Evolutionary conservation across 441 rosid genomes (phyloP), one percentile per base, ranked within the genome.

Genomic region (Melastoma candidum): DNA sequence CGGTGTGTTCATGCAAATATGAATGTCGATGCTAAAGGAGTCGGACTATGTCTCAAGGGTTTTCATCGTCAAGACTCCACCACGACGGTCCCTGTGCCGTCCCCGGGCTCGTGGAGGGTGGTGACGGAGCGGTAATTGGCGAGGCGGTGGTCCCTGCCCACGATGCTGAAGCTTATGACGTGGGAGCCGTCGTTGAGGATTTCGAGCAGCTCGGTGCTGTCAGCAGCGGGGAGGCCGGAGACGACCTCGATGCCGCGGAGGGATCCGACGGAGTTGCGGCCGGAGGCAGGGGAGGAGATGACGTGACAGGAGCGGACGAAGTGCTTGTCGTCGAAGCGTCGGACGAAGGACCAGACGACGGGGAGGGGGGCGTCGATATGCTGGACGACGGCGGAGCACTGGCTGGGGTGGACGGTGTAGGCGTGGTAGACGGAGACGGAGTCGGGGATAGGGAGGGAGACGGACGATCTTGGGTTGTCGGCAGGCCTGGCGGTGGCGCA

Each of bases 41-140:
- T 17, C 1, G 6, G 41, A 17, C 8, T 0, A 36, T 36, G 7
- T 36, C 41, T 36, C 7, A 36, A 6, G 41, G 8, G 41, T 3
- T 12, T 22, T 36, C 24, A 0, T 36, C 12, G 55, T 39, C 55
- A 83, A 8, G 86, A 80, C 66, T 83, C 86, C 41, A 78, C 78
- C 9, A 80, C 86, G 4, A 80, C 79, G 7, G 86, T 78, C 11
- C 50, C 55, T 8, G 36, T 44, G 26, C 54, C 54, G 4, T 36
- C 29, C 2, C 57, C 73, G 3, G 80, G 45, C 2, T 77, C 48
- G 25, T 82, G 89, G 39, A 82, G 77, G 0, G 89, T 82, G n/a
- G 85, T 82, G 11, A 82, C 89, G 17, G 85, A 82, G 67, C 71
- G 61, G 71, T 82, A 82, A 68, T 82, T 82, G 3, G 83, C 78